phyloP scores from a whole-genome alignment of 495 filamentous ascomycete genomes.

The Penicillium chermesinum region DNA sequence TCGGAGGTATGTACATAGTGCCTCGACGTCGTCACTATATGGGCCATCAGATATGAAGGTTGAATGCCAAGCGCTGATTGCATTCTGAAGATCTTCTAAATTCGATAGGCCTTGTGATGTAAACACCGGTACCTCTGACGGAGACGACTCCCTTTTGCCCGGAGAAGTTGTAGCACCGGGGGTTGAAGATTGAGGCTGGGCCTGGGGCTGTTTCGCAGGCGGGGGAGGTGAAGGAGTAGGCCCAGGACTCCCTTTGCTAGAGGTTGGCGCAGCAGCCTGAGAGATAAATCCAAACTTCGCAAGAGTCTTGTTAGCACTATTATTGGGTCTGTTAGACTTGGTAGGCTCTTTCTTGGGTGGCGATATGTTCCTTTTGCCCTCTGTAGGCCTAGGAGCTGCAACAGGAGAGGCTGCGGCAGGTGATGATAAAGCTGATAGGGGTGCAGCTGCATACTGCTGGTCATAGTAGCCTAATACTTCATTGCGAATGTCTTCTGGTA shows the following conservation, averaged over 20 bases:
- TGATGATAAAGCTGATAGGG: not conserved
- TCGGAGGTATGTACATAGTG: conserved; percentile 53
- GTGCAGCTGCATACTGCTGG: conserved; percentile 1
- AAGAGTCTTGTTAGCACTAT: conserved; percentile 37
- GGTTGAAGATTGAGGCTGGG: not conserved
- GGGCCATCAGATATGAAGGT: not conserved
- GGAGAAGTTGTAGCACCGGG: not conserved
- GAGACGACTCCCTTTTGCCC: not conserved
- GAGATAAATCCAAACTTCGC: conserved; percentile 5
- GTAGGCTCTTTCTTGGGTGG: conserved; percentile 54
- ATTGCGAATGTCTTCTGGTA: conserved; percentile 77
- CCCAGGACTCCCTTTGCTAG: not conserved
- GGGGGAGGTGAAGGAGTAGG: conserved; percentile 24
- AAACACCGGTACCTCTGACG: not conserved
- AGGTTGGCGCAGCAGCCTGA: not conserved
- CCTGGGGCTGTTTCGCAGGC: too few relatives aligned
- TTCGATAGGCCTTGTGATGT: conserved; percentile 1
- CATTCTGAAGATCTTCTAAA: conserved; percentile 1
- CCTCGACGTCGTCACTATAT: conserved; percentile 4
- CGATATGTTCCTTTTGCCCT: conserved; percentile 46
- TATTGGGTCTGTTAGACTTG: conserved; percentile 26
- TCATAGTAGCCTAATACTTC: conserved; percentile 71
- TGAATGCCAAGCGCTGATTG: conserved; percentile 6
- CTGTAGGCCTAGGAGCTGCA: conserved; percentile 24
- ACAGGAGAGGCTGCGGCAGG: conserved; percentile 35